Evolutionary conservation across 805 yeast species (phyloP).

Genomic region (Barnettozyma sp.): DNA sequence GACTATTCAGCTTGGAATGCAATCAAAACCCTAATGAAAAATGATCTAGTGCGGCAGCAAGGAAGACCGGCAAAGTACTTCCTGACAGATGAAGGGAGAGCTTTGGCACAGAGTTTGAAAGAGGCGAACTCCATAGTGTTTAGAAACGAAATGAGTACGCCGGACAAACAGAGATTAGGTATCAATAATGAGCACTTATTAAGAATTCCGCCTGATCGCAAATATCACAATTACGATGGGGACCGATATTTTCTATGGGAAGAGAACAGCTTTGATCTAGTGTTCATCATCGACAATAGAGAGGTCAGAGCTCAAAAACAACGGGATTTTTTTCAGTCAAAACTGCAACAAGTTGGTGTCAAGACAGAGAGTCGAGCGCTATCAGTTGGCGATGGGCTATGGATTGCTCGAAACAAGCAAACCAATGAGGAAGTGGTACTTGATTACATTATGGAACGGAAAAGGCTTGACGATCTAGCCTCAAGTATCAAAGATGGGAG

Average conservation of each 20-base stretch:
- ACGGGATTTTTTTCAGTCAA: conserved; percentile 59
- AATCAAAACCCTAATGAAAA: conserved; percentile 52
- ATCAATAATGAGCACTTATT: conserved; percentile 7
- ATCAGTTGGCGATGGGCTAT: conserved; percentile 79
- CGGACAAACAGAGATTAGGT: conserved; percentile 15
- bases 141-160: conserved; percentile 19
- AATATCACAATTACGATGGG: conserved; percentile 1
- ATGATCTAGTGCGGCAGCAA: conserved; percentile 47
- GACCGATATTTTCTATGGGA: conserved; percentile 46
- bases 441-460: conserved; percentile 84
- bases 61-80: conserved; percentile 57
- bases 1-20: conserved; percentile 74
- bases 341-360: conserved; percentile 44
- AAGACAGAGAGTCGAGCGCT: conserved; percentile 48
- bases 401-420: conserved; percentile 70
- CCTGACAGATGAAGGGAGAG: conserved; percentile 64
- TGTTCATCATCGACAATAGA: conserved; percentile 69
- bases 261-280: conserved; percentile 49
- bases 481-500: conserved; percentile 82
- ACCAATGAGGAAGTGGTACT: conserved; percentile 61
- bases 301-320: conserved; percentile 67
- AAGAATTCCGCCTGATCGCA: conserved; percentile 6
- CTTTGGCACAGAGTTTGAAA: conserved; percentile 51
- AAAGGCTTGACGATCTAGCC: conserved; percentile 80
- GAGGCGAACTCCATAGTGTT: conserved; percentile 36